Percentiles rank a stretch among this genome's conserved stretches.
Evolutionary conservation across 768 basidiomycete genomes (phyloP).

Genomic region (Leccinum fibrillosum): DNA sequence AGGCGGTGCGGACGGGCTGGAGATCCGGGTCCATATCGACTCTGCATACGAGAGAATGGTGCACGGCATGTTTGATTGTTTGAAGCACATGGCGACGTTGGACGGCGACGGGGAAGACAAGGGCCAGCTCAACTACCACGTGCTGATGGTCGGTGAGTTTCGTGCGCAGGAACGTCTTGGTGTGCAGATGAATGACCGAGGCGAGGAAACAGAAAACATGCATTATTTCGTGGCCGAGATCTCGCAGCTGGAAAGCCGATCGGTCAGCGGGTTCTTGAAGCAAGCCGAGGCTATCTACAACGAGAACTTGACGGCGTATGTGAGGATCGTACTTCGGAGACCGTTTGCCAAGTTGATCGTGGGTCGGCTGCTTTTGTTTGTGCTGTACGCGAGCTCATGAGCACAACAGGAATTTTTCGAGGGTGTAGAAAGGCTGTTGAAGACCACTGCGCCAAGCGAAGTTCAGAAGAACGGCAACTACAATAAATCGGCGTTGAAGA

Average conservation of each 20-base stretch:
- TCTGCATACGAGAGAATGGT: conserved; percentile 85
- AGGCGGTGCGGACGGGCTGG: conserved; percentile 68
- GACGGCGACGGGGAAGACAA: conserved; percentile 94
- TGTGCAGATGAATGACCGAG: conserved; percentile 2
- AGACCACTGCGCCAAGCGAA: conserved; percentile 74
- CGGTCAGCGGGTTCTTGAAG: conserved; percentile 59
- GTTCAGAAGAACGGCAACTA: conserved; percentile 73
- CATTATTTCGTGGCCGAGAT: conserved; percentile 88
- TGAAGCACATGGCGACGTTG: conserved; percentile 96
- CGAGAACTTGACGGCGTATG: conserved; percentile 83
- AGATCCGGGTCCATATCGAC: conserved; percentile 76
- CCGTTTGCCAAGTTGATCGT: conserved; percentile 88
- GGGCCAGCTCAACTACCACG: conserved; percentile 94
- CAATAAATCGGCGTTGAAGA: conserved; percentile 75
- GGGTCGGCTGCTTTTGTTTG: conserved; percentile 25
- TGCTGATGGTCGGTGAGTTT: conserved; percentile 84
- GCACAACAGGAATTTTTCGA: conserved; percentile 85
- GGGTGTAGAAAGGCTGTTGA: conserved; percentile 82
- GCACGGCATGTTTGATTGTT: conserved; percentile 84
- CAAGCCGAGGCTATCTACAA: conserved; percentile 83
- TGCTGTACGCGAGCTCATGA: conserved; percentile 1
- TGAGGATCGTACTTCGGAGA: conserved; percentile 80
- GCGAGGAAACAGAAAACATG: conserved; percentile 77
- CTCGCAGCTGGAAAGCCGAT: conserved; percentile 61
- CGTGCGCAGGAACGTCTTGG: background rate